Evolutionary conservation across 768 basidiomycete genomes (phyloP), one percentile per base, ranked within the genome.

Genomic region (Mycena capillaripes): DNA sequence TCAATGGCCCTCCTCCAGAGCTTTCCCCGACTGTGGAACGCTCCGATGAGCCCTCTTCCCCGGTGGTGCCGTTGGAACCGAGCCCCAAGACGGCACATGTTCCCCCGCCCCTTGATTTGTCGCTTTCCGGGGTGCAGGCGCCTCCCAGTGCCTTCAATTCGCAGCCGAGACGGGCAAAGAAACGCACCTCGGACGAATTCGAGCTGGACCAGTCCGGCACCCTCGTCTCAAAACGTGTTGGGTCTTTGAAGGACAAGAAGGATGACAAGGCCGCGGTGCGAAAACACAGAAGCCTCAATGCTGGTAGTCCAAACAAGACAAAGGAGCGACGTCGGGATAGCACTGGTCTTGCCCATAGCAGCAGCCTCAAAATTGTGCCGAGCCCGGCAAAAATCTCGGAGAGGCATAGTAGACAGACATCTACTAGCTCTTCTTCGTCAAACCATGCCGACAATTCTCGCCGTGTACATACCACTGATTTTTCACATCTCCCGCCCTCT

Each of bases 401-500:
- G 46, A 82, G 82, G 44, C 94, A 95, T 79, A 80, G 87, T 23
- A 86, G 92, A 76, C 94, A 94, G 72, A 82, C 88, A 27, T 95
- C 94, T 21, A 86, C 89, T 0, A 89, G 92, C 60, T 93, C 91
- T 55, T 92, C 89, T 19, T 90, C 88, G 27, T 92, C 91, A 46
- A 92, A 86, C 78, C 86, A 85, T 64, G 85, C 82, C 69, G 90
- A 92, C 65, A 81, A 84, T 69, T 79, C 89, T 52, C 90, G 94
- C 23, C 92, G 93, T 42, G 88, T 88, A 44, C 90, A 90, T 65
- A 86, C 89, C 58, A 91, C 87, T 9, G 96, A 97, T 80, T 96
- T 95, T 81, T 95, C 96, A 0, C 95, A 95, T 78, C 86, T 97
- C 5, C 96, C 96, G 16, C 95, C 97, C 17, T 97, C 96, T 17